Conservation (phyloP, 768 basidiomycete species). For the Russula sp. region DNA sequence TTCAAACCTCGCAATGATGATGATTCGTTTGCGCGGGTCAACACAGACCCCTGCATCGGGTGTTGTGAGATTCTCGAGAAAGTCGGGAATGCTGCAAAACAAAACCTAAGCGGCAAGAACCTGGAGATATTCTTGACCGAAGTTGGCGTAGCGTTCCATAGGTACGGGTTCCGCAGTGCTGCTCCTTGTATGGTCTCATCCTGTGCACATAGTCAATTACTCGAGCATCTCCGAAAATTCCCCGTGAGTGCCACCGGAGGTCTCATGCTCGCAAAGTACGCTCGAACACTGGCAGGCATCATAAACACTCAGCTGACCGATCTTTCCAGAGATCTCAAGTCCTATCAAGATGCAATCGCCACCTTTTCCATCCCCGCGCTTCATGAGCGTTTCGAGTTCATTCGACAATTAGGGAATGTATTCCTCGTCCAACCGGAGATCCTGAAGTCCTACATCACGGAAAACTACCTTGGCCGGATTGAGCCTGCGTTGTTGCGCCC, state of each 20-base stretch:
- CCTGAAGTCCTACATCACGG: conserved; percentile 91
- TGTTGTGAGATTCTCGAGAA: conserved; percentile 84
- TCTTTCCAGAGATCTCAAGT: conserved; percentile 76
- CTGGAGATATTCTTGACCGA: conserved; percentile 88
- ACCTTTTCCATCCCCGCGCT: conserved; percentile 81
- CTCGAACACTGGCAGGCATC: background rate
- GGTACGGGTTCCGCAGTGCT: conserved; percentile 37
- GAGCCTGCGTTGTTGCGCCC: conserved; percentile 82
- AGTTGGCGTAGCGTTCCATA: conserved; percentile 91
- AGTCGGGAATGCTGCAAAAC: conserved; percentile 67
- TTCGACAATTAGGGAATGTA: conserved; percentile 93
- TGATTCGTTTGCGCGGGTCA: conserved; percentile 86
- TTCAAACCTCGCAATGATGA: conserved; percentile 98
- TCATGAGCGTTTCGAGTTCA: conserved; percentile 94
- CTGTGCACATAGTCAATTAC: conserved; percentile 53
- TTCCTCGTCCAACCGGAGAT: conserved; percentile 96
- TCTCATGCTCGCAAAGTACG: conserved; percentile 95
- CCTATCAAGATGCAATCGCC: conserved; percentile 86
- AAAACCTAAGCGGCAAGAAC: conserved; percentile 87
- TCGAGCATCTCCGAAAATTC: conserved; percentile 95
- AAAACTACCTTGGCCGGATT: conserved; percentile 88
- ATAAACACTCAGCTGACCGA: background rate
- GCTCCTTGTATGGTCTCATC: background rate
- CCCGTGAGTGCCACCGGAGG: conserved; percentile 96
- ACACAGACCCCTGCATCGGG: conserved; percentile 85